Conservation (phyloP, 352 stramenopile genomes). For the Globisporangium radiosum region DNA sequence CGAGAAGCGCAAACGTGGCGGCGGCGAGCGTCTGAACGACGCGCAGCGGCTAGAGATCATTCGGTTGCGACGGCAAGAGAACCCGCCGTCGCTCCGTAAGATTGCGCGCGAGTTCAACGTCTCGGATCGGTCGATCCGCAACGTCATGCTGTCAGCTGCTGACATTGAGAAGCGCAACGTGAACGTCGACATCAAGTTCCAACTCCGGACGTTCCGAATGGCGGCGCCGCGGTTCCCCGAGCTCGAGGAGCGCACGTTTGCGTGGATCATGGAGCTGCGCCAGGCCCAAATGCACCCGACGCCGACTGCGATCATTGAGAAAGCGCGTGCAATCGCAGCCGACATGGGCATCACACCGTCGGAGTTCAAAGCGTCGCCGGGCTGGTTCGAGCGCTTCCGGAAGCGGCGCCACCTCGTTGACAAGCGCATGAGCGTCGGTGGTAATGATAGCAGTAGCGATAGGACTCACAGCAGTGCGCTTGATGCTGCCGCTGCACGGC, state of each 20-base stretch:
- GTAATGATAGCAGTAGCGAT: background rate
- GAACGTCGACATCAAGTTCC: constrained; percentile 8
- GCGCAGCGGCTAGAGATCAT: constrained; percentile 16
- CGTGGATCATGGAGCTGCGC: constrained; percentile 8
- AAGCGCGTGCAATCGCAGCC: constrained; percentile 6
- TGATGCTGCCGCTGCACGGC: too few species aligned
- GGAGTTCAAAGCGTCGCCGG: constrained; percentile 11
- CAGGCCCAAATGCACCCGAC: constrained; percentile 8
- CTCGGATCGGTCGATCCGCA: constrained; percentile 14
- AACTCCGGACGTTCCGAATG: constrained; percentile 10
- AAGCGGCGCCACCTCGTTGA: constrained; percentile 8
- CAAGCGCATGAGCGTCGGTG: constrained; percentile 9
- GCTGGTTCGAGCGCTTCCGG: constrained; percentile 14
- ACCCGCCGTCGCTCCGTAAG: constrained; percentile 15
- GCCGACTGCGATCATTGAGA: constrained; percentile 9
- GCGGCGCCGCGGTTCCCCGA: constrained; percentile 10
- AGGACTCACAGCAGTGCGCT: too few species aligned
- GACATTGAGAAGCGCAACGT: constrained; percentile 13
- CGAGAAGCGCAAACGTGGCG: constrained; percentile 12
- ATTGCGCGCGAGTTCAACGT: constrained; percentile 13
- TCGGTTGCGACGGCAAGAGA: constrained; percentile 6
- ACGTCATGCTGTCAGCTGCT: constrained; percentile 8
- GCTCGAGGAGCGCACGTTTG: constrained; percentile 8
- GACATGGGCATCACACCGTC: constrained; percentile 9
- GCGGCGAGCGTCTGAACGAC: constrained; percentile 13